These are phyloP conservation scores for Nitzschia inconspicua DNA, from an alignment of 108 stramenopile species.

Conservation along the genomic window DNA sequence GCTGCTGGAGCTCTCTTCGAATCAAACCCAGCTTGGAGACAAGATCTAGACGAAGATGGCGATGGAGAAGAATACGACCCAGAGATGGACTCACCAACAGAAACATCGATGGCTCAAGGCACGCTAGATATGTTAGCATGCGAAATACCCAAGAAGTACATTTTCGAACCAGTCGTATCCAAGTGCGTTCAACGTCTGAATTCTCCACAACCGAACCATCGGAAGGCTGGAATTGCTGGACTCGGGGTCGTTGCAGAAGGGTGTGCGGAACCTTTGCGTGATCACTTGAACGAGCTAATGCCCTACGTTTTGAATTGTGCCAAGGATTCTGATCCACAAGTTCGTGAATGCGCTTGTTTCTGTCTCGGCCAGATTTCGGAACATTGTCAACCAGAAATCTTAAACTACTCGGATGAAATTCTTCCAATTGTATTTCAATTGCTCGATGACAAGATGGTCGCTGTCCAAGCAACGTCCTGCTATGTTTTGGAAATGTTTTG, in stretches of 20 bases:
- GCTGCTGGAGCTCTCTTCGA: constrained; percentile 95
- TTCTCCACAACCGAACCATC: constrained; percentile 65
- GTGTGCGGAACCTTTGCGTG: constrained; percentile 78
- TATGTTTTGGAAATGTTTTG: constrained; percentile 99
- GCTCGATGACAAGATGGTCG: constrained; percentile 85
- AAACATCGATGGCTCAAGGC: constrained; percentile 94
- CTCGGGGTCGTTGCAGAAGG: constrained; percentile 97
- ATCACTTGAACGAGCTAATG: constrained; percentile 75
- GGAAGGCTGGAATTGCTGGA: constrained; percentile 95
- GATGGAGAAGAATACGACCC: constrained; percentile 77
- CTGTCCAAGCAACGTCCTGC: constrained; percentile 91
- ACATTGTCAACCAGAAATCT: constrained; percentile 97
- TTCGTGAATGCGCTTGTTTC: constrained; percentile 97
- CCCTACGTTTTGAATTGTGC: constrained; percentile 82
- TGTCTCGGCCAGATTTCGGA: constrained; percentile 95
- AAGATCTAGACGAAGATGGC: constrained; percentile 69
- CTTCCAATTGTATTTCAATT: constrained; percentile 92
- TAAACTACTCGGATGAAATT: constrained; percentile 85
- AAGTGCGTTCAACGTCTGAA: constrained; percentile 81
- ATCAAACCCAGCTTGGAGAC: constrained; percentile 84
- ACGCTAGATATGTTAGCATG: constrained; percentile 95
- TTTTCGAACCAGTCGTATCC: constrained; percentile 84
- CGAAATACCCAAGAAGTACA: constrained; percentile 93
- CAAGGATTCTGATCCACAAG: constrained; percentile 78
- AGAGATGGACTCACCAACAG: constrained; percentile 77